Base-by-base conservation (phyloP, 2,329 filamentous ascomycete genomes). In the Periconia digitata region DNA sequence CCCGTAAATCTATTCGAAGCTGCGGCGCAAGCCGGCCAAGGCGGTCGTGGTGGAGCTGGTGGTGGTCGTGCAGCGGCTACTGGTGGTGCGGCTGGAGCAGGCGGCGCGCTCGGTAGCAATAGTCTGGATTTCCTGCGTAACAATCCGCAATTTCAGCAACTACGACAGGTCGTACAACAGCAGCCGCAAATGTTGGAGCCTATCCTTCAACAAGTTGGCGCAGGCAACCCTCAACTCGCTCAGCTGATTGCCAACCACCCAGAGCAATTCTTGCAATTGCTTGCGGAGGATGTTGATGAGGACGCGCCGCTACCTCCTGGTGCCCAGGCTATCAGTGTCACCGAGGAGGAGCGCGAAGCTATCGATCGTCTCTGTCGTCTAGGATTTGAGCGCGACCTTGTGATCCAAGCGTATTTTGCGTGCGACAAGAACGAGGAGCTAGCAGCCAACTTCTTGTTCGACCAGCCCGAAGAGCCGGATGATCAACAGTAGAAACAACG, bases 391-490 rank as follows among this genome's bases (percentile, higher is more conserved):
- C 86, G 92, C 51, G 91, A 97, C 62, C 84, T 91, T 62, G 94
- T 94, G 43, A 96, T 97, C 59, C 92, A 99, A 76, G 94, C 94
- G 21, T 99, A 97, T 76, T 99, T 99, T 70, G 94, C 94, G 27
- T 99, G 94, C 73, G 94, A 99, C 75, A 99, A 97, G 83, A 97
- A 99, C 72, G 94, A 99, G 76, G 94, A 99, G 74, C 81, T 99
- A 43, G 94, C 94, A 0, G 94, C 94, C 56, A 99, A 99, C 76
- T 97, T 96, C 74, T 80, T 99, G 51, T 99, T 99, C 69, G 94
- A 99, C 64, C 91, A 97, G 75, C 92, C 92, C 8, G 91, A 95
- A 53, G 92, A 96, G 40, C 86, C 89, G 29, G 85, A 87, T 49
- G 74, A 78, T n/a, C n/a, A n/a, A 43, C 64, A 72, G 61, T 72